phyloP scores from a whole-genome alignment of 2,329 filamentous ascomycete genomes.

The Paecilomyces formosus region DNA sequence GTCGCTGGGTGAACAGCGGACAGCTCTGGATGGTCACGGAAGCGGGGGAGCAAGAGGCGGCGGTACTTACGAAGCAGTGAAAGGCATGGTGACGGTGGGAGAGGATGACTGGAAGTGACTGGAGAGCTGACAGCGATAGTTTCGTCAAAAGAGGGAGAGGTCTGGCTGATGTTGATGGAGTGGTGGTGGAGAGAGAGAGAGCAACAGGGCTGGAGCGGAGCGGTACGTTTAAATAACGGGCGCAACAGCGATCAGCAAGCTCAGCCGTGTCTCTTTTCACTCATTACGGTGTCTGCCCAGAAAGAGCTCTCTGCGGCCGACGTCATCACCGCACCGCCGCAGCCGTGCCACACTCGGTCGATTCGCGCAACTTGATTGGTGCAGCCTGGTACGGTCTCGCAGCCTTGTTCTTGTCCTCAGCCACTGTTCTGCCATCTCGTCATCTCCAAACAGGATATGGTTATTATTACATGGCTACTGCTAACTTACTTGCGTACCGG shows the following conservation, averaged over 20 bases:
- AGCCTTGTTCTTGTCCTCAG: not conserved
- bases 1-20: not conserved
- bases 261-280: not conserved
- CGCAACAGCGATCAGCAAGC: conserved; percentile 2
- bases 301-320: conserved; percentile 1
- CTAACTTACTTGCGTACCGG: too few species aligned
- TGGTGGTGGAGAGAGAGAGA: not conserved
- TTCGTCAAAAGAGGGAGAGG: not conserved
- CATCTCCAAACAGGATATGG: not conserved
- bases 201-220: conserved; percentile 2
- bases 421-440: not conserved
- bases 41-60: conserved; percentile 3
- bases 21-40: conserved; percentile 3
- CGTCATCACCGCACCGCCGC: conserved; percentile 7
- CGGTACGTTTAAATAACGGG: conserved; percentile 7
- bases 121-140: not conserved
- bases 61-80: conserved; percentile 42
- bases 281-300: not conserved
- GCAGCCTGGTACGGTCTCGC: conserved; percentile 3
- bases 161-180: not conserved
- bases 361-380: not conserved
- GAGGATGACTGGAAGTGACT: not conserved
- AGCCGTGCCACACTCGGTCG: conserved; percentile 4
- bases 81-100: conserved; percentile 38
- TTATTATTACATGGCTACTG: too few species aligned